phyloP scores from a whole-genome alignment of 306 rosid species.

The Cucurbita maxima region DNA sequence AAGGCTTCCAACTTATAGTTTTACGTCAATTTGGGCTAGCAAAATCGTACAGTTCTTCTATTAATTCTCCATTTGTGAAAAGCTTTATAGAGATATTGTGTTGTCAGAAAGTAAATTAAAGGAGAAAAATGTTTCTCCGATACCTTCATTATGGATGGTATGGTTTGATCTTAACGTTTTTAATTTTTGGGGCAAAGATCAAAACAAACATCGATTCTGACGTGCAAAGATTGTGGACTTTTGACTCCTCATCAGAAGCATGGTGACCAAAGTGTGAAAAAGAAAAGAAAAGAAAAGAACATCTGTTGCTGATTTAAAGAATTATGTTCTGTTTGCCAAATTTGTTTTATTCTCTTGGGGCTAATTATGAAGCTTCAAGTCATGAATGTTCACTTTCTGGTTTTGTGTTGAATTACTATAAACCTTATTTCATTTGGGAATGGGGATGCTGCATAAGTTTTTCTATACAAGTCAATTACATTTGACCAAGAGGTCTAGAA shows the following conservation, averaged over 20 bases:
- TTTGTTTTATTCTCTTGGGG: background rate
- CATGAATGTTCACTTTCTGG: no score
- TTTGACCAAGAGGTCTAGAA: background rate
- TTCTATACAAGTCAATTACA: background rate
- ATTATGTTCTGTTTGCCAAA: background rate
- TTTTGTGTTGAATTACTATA: background rate
- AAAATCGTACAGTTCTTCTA: background rate
- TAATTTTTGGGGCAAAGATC: background rate
- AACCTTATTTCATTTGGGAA: background rate
- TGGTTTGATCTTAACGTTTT: background rate
- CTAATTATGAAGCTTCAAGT: background rate
- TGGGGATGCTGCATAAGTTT: background rate
- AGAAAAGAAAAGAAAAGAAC: background rate
- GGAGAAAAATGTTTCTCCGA: background rate
- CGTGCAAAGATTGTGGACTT: background rate
- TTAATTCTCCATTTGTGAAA: background rate
- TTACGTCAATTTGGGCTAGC: background rate
- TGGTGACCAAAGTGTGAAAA: background rate
- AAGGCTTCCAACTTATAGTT: conserved; percentile 32
- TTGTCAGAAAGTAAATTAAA: background rate
- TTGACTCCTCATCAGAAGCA: background rate
- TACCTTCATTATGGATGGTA: background rate
- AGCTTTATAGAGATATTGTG: background rate
- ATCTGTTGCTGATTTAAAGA: background rate
- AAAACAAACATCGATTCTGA: background rate